Evolutionary conservation across 768 basidiomycete genomes (phyloP), one percentile per base, ranked within the genome.

Genomic region (Naganishia vaughanmartiniae): DNA sequence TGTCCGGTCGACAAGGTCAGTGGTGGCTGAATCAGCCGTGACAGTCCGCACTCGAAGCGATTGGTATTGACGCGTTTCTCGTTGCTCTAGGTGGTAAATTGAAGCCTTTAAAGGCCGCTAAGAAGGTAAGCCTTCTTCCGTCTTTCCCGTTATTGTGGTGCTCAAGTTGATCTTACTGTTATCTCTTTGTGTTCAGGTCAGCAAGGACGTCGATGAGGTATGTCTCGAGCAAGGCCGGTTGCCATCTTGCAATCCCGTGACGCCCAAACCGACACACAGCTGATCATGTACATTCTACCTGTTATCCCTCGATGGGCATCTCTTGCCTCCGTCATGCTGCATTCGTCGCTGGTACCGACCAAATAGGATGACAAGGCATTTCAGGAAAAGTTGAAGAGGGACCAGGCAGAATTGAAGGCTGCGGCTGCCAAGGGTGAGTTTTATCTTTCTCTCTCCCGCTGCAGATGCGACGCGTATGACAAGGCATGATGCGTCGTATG

Each of bases 41-140:
- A 42, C 28, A 26, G 21, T 24, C 11, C 21, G 17, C 12, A n/a
- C 36, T 12, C 21, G 42, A 12, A 26, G 7, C 24, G 31, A 46
- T 7, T 26, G 42, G 57, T 12, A 21, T 24, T 21, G 26, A 17
- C 14, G 39, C 12, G 39, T 1, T 39, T 11, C 19, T 26, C 14
- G 24, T 24, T 51, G n/a, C 21, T 46, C 69, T 65, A 72, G 73
- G 73, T 65, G 74, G 74, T 69, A 74, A 74, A 66, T 66, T 73
- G 26, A 74, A 74, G 74, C 74, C 74, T 34, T 56, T 74, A 42
- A 74, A 74, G 72, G 74, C 74, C 31, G 55, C 74, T 39, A 74
- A 74, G 72, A 74, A 74, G 74, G 73, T 72, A 51, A 6, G 71
- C 26, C 14, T 68, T 4, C 14, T 9, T 26, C 4, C 57, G 6